Evolutionary conservation across 2,329 filamentous ascomycete species (phyloP), one percentile per base, ranked within the genome.

Genomic region (Nothophaeocryptopus gaeumannii): DNA sequence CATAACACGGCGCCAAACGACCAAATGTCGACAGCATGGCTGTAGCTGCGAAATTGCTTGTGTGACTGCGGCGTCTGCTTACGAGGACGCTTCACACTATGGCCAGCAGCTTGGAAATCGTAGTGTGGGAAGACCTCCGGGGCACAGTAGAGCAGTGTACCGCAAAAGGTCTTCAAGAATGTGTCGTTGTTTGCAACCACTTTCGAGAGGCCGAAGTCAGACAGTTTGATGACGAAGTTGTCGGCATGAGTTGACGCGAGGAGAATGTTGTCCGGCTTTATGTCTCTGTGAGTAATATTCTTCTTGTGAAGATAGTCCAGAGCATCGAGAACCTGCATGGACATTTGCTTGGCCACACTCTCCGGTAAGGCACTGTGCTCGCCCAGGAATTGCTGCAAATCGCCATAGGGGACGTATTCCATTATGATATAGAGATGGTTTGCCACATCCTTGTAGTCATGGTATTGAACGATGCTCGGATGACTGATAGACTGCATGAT

Each of bases 231-330:
- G 11, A 81, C 77, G 41, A 96, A 81, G 36, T 61, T 58, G 4
- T 62, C 40, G 0, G 91, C 90, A 5, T 85, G 75, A 8, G 82
- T 67, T 1, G 83, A 85, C 9, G 84, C 78, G 58, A 97, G 88
- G 35, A 99, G 77, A 53, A 99, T 96, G 64, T 99, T 99, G 74
- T 99, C 93, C 0, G 93, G 93, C 67, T 99, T 99, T 65, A 99
- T 90, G 69, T 99, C 93, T n/a, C 93, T 86, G 71, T 99, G 93
- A 0, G 92, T 97, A 61, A 99, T 96, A 64, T 86, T 89, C 62
- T 87, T 85, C 45, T 78, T 76, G 68, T 99, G 93, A 8, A 99
- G 77, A 67, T 99, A 96, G 29, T 83, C 83, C 45, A 99, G 74
- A 2, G 92, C 92, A 59, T 85, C 81, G 37, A 96, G 73, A 32